Evolutionary conservation across 495 filamentous ascomycete species (phyloP), one percentile per base, ranked within the genome.

Genomic region (Penicillium cinerascens): DNA sequence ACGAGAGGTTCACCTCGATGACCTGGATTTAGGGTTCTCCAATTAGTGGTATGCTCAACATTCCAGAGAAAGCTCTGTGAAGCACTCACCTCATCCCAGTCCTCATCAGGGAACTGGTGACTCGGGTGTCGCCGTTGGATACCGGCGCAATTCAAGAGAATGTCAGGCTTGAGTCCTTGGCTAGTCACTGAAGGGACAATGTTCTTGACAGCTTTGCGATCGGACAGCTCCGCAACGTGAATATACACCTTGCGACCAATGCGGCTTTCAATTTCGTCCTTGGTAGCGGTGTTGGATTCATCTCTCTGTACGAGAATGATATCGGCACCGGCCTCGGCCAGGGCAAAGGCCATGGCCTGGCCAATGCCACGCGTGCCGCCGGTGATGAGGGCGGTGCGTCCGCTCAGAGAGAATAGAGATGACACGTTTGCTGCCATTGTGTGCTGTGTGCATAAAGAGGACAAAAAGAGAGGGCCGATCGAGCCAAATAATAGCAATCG

Each of bases 311-410:
- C 13, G 2, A 37, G 37, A 33, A 95, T 71, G 50, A 92, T 76
- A 66, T 95, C 88, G 53, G 90, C 90, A 38, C 90, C 90, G 45
- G 87, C 88, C 71, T 93, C 88, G 29, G 91, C 89, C 10, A 91
- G 67, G 3, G 85, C 89, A 52, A 95, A 65, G 38, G 88, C 87
- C 72, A 95, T 92, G 10, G 88, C 80, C 64, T 88, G 83, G 15
- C 92, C 92, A 45, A 97, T 95, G 20, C 92, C 92, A 46, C 92
- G 76, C 15, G 90, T 93, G 45, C 89, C 89, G 23, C 92, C 92
- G 0, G 92, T 97, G 27, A 96, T 76, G 42, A 96, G 69, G 29
- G 92, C 92, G 8, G 87, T 95, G 63, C 89, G 63, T 45, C 74
- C 74, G 17, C 54, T 59, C 25, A 79, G 56, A 38, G 74, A 77